phyloP scores from a whole-genome alignment of 2,329 filamentous ascomycete genomes.

The Epichloe glyceriae region DNA sequence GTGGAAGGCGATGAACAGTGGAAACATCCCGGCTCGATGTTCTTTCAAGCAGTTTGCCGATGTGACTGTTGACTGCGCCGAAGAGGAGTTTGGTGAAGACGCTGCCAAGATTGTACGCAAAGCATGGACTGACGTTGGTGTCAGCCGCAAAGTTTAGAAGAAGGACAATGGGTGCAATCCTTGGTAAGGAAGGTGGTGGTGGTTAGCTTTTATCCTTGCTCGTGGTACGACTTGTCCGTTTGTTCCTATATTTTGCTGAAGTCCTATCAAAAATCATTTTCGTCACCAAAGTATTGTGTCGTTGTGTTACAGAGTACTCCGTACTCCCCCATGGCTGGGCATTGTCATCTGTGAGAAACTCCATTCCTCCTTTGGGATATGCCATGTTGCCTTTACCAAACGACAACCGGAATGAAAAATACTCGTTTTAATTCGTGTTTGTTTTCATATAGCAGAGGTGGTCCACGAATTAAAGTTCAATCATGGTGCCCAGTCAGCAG shows the following conservation, averaged over 20 bases:
- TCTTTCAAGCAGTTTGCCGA: conserved; percentile 37
- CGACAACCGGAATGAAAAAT: no score
- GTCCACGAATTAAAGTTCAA: no score
- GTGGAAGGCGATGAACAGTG: conserved; percentile 36
- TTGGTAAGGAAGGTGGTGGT: conserved; percentile 1
- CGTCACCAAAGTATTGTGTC: no score
- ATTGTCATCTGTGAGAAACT: no score
- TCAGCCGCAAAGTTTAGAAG: conserved; percentile 15
- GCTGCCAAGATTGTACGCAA: conserved; percentile 30
- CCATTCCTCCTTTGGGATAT: no score
- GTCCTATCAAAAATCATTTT: not conserved
- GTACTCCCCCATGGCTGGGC: no score
- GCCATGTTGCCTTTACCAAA: no score
- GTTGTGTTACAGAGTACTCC: no score
- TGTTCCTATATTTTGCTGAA: not conserved
- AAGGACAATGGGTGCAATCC: conserved; percentile 5
- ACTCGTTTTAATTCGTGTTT: no score
- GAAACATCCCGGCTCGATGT: conserved; percentile 26
- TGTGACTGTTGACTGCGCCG: conserved; percentile 32
- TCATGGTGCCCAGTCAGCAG: no score
- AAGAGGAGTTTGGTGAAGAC: conserved; percentile 28
- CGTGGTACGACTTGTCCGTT: not conserved
- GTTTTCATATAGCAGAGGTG: no score
- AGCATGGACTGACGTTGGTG: conserved; percentile 36
- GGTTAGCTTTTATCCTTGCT: not conserved